These are phyloP conservation scores for Melanogaster broomeanus DNA, from an alignment of 768 basidiomycete species.

Conservation along the genomic window DNA sequence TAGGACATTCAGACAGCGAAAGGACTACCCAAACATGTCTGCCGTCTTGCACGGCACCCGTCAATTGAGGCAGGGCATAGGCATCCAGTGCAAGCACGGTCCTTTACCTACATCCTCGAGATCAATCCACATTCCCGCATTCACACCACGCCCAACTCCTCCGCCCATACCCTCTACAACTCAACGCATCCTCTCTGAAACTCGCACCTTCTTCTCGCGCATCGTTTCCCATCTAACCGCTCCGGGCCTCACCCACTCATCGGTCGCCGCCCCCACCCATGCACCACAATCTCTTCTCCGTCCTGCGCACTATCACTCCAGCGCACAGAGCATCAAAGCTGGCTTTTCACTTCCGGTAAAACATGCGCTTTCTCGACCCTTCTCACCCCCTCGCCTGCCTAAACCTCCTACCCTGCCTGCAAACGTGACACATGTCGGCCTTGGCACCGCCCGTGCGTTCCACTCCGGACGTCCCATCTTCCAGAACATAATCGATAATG, in stretches of 20 bases:
- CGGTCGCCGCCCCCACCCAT: conserved; percentile 10
- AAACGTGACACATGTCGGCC: conserved; percentile 64
- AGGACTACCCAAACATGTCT: conserved; percentile 15
- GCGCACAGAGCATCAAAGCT: conserved; percentile 46
- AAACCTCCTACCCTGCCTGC: conserved; percentile 52
- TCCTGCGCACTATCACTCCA: conserved; percentile 16
- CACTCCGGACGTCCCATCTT: conserved; percentile 73
- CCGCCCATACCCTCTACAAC: conserved; percentile 35
- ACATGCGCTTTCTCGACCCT: conserved; percentile 48
- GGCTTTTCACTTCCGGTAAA: conserved; percentile 58
- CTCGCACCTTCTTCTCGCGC: conserved; percentile 54
- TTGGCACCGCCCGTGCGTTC: conserved; percentile 78
- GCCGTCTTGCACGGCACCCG: conserved; percentile 26
- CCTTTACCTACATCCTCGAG: conserved; percentile 25
- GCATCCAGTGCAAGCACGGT: conserved; percentile 3
- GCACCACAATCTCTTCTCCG: conserved; percentile 12
- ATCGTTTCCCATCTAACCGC: conserved; percentile 60
- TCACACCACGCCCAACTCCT: conserved; percentile 32
- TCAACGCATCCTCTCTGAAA: conserved; percentile 51
- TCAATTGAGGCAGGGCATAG: conserved; percentile 27
- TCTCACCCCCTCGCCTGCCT: conserved; percentile 55
- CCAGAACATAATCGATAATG: conserved; percentile 77
- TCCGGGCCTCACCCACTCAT: conserved; percentile 47
- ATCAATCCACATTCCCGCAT: conserved; percentile 48
- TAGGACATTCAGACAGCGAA: background rate